Evolutionary conservation across 306 rosid species (phyloP), one percentile per base, ranked within the genome.

Genomic region (Rosa chinensis): DNA sequence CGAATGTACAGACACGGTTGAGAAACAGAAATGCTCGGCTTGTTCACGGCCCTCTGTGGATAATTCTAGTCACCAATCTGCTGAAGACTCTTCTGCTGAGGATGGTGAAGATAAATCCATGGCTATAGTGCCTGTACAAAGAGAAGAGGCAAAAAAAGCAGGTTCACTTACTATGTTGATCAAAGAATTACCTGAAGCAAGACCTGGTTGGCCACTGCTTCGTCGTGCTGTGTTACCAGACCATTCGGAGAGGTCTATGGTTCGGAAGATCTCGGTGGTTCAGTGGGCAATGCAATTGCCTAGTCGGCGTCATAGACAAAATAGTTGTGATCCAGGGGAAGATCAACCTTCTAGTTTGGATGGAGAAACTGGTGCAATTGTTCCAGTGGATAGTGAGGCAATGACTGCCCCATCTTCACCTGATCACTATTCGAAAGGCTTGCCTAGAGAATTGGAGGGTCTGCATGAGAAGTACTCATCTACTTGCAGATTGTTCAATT

Each of bases 271-370:
- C 84, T 90, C 99, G 9, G 97, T 91, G 72, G 99, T 93, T 74
- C 96, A 92, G 86, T 95, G 99, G 99, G 97, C 99, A 83, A 87
- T 95, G 98, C 90, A 85, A 82, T 79, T 95, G 75, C 99, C 99
- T 11, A 73, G 79, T 40, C 86, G 99, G 85, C 76, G 84, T 78
- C 79, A 72, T 21, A 80, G 83, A 12, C 66, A 77, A 58, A 77
- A 10, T 28, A 79, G 10, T 67, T 71, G 81, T 87, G 82, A 50
- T 50, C 85, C 20, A 58, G 80, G 50, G 78, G 82, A 72, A 79
- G 87, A 75, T 70, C 84, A 83, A 42, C 78, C 86, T 58, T 74
- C 66, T n/a, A 67, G 74, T 82, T 83, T 90, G 61, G 85, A 91
- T 81, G 74, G 93, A 44, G 90, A 90, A 79, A 90, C 84, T 42